Evolutionary conservation across 1,284 basidiomycete genomes (phyloP).

Genomic region (Inonotus obliquus): DNA sequence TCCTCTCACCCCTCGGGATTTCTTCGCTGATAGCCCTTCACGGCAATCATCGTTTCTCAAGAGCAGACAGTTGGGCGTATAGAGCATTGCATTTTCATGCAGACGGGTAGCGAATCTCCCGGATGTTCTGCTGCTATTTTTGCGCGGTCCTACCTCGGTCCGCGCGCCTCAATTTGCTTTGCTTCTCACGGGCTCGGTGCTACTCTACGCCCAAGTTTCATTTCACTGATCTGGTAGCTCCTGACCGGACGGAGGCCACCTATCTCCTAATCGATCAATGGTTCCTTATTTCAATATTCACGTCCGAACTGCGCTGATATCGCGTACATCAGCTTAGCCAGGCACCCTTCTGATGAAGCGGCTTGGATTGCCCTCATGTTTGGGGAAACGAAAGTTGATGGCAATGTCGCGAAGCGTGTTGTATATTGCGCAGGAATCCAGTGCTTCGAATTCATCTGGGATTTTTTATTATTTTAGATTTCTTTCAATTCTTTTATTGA

Average conservation of each 20-base stretch:
- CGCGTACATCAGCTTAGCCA: neutral
- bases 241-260: neutral
- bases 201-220: neutral
- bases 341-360: constrained; percentile 1
- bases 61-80: neutral
- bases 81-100: neutral
- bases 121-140: neutral
- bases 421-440: too few species aligned
- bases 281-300: neutral
- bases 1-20: constrained; percentile 5
- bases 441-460: too few species aligned
- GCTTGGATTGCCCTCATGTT: neutral
- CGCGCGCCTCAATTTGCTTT: neutral
- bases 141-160: neutral
- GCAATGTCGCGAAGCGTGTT: too few species aligned
- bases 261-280: neutral
- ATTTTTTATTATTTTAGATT: neutral
- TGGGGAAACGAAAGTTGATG: too few species aligned
- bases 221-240: neutral
- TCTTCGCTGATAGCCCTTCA: constrained; percentile 12
- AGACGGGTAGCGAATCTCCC: neutral
- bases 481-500: neutral
- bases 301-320: neutral
- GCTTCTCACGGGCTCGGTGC: neutral
- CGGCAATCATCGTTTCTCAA: constrained; percentile 9